Base-by-base conservation (phyloP, 345 rosid genomes). In the Microcos paniculata region DNA sequence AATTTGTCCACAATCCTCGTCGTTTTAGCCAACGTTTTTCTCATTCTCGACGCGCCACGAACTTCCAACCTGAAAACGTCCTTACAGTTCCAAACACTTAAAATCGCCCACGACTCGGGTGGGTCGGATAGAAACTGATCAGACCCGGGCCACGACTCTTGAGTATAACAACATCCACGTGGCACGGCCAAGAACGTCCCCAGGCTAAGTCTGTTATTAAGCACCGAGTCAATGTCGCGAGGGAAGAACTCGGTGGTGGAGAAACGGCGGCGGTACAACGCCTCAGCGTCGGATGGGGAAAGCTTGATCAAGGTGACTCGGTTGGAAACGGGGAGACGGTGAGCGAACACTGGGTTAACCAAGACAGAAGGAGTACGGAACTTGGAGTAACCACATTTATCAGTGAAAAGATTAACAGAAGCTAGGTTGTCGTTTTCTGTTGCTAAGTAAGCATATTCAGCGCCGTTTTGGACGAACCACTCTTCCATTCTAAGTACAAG, bases 181-280 rank as follows among this genome's bases (percentile, higher is more conserved):
- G 98, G 94, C 75, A 91, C 82, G 1, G 99, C 97, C n/a, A 96
- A 21, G 74, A 88, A 94, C 15, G 95, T 94, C 1, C 98, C 99
- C 3, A 96, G 76, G 9, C 77, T 87, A 55, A 93, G 97, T 45
- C 85, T 84, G 85, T 96, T 96, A 35, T 78, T 76, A 58, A 96
- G 90, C 19, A 96, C 90, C 14, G 98, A 88, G 83, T 89, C 97
- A 63, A 96, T 87, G 85, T 96, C 99, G 0, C 90, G 86, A 0
- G 99, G 99, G 84, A 96, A 96, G 80, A 96, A 96, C 90, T 96
- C 99, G 66, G 92, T 91, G 72, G 97, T 86, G 70, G 97, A 84
- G 83, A 96, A 91, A 4, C 91, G 91, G 42, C 76, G 77, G 11
- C 91, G 94, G 87, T 96, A 96, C 49, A 96, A 86, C 21, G 73